These are phyloP conservation scores for Hypomyces perniciosus DNA, from an alignment of 2,329 filamentous ascomycete genomes.

Conservation along the genomic window DNA sequence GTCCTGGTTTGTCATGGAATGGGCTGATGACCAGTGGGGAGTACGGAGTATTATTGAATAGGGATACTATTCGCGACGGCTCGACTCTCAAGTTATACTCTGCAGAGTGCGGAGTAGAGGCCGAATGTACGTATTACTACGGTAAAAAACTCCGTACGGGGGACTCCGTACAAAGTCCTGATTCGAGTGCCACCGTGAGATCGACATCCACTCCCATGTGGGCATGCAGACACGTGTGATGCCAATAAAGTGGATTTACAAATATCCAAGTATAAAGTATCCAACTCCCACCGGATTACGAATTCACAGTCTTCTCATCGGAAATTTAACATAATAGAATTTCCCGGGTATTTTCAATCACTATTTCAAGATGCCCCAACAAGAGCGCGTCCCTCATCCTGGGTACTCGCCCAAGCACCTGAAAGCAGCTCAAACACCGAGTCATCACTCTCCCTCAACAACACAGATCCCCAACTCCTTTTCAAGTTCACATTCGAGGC, in stretches of 20 bases:
- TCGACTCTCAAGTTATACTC: no score
- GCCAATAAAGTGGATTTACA: background rate
- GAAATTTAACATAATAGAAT: background rate
- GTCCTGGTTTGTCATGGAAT: background rate
- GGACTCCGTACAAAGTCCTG: no score
- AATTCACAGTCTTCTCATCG: no score
- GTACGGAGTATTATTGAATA: no score
- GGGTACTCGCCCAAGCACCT: constrained; percentile 22
- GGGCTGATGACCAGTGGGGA: no score
- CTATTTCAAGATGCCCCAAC: constrained; percentile 21
- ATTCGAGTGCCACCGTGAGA: background rate
- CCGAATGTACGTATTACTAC: no score
- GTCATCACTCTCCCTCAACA: constrained; percentile 18
- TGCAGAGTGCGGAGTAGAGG: no score
- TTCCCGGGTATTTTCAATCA: background rate
- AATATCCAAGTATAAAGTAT: background rate
- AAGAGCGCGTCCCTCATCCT: constrained; percentile 23
- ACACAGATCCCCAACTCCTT: constrained; percentile 23
- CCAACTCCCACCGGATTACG: no score
- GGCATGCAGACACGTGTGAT: constrained; percentile 1
- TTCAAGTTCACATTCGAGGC: constrained; percentile 59
- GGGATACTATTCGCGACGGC: no score
- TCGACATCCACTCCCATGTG: background rate
- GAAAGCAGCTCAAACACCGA: constrained; percentile 23
- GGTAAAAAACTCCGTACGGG: no score